phyloP scores from a whole-genome alignment of 345 rosid genomes.

The Brassica juncea region DNA sequence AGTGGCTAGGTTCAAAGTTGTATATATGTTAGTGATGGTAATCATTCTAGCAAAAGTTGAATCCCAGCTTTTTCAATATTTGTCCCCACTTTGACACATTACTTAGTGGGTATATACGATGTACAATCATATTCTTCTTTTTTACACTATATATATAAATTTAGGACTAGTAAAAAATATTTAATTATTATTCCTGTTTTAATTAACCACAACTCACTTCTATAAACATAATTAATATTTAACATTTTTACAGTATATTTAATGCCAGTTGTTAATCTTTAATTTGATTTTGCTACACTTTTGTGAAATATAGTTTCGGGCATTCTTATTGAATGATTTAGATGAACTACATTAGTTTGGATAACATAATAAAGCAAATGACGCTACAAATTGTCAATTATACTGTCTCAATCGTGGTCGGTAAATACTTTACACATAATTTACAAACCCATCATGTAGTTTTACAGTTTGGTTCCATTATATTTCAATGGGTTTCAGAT shows the following conservation, averaged over 20 bases:
- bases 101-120: constrained; percentile 29
- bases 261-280: background rate
- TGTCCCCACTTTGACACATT: constrained; percentile 30
- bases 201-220: background rate
- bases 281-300: background rate
- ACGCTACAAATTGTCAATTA: background rate
- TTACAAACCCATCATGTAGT: background rate
- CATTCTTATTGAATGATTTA: background rate
- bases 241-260: background rate
- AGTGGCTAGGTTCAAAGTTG: constrained; percentile 24
- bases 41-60: constrained; percentile 32
- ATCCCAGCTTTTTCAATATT: constrained; percentile 29
- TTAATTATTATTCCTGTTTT: background rate
- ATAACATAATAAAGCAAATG: background rate
- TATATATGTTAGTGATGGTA: constrained; percentile 25
- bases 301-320: background rate
- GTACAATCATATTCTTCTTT: background rate
- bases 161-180: background rate
- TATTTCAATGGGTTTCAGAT: background rate
- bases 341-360: background rate
- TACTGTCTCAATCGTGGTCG: background rate
- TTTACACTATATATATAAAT: background rate
- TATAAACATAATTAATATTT: background rate
- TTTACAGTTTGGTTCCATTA: background rate
- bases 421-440: background rate